Base-by-base conservation (phyloP, 345 rosid genomes). In the Aethionema arabicum region DNA sequence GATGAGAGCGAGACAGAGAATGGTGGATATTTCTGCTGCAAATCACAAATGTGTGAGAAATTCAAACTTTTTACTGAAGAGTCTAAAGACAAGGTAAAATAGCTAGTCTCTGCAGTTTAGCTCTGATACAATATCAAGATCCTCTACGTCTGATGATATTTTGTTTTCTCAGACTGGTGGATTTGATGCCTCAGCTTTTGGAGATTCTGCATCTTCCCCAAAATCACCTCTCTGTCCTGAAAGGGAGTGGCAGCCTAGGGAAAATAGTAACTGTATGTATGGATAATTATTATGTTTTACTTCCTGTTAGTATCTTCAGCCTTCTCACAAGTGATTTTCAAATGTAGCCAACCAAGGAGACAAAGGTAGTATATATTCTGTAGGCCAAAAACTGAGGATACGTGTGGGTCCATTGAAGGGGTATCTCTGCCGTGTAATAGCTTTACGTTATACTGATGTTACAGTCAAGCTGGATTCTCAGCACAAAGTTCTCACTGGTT, bases 381-480 rank as follows among this genome's bases (percentile, higher is more conserved):
- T 93, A 54, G 97, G 99, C 42, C 99, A 93, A 77, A 84, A 88
- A 51, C 82, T 90, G 79, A 84, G 99, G 74, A 90, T 93, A 48
- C 79, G 85, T 58, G 82, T 90, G 46, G 97, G 97, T 47, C 97
- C 99, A 59, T 69, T 87, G 72, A 93, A 93, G 78, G 99, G 99
- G 42, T 87, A 89, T 65, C 81, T 85, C 52, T 93, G 99, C 59
- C 90, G 92, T 63, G 99, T 93, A 45, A 66, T 93, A 72, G 96
- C 80, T 55, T 56, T 93, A 59, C 89, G 88, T 8, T 76, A 69
- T 63, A 76, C 81, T 35, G 99, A 93, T 73, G 82, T 87, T 45
- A 93, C 97, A 2, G 97, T 93, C 73, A 93, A 93, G 77, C 85
- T 93, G 39, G 97, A 85, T 75, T 90, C 99, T 32, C 82, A 82